Evolutionary conservation across 1,139 yeast genomes (phyloP).

Genomic region (Diutina siamensis): DNA sequence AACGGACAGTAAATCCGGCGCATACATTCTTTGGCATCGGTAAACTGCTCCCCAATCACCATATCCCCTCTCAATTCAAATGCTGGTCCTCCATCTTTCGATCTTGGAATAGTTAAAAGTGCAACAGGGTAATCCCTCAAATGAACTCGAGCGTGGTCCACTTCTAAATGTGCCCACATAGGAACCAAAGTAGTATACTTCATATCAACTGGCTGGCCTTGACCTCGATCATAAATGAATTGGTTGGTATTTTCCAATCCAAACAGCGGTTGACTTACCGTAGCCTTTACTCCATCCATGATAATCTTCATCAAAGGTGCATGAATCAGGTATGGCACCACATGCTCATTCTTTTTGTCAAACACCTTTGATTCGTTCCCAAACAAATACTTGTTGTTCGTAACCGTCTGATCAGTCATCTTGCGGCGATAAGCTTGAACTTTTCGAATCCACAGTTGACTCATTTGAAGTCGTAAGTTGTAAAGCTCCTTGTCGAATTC

Average conservation of each 20-base stretch:
- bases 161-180: constrained; percentile 32
- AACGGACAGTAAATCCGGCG: constrained; percentile 4
- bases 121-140: constrained; percentile 66
- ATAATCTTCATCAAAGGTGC: constrained; percentile 58
- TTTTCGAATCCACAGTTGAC: constrained; percentile 34
- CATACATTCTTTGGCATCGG: constrained; percentile 7
- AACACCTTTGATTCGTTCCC: constrained; percentile 23
- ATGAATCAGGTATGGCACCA: constrained; percentile 44
- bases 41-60: constrained; percentile 35
- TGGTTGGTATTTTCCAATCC: constrained; percentile 40
- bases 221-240: constrained; percentile 63
- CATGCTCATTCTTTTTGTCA: constrained; percentile 33
- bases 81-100: constrained; percentile 13
- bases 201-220: constrained; percentile 68
- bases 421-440: constrained; percentile 33
- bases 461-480: not conserved
- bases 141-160: constrained; percentile 43
- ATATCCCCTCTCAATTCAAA: constrained; percentile 36
- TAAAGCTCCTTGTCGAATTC: not conserved
- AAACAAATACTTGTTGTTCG: constrained; percentile 40
- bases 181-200: constrained; percentile 64
- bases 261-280: constrained; percentile 44
- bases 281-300: constrained; percentile 46
- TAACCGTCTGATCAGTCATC: constrained; percentile 34
- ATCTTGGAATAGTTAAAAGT: constrained; percentile 25